These are phyloP conservation scores for Candida nanaspora DNA, from an alignment of 805 yeast species.

Conservation along the genomic window DNA sequence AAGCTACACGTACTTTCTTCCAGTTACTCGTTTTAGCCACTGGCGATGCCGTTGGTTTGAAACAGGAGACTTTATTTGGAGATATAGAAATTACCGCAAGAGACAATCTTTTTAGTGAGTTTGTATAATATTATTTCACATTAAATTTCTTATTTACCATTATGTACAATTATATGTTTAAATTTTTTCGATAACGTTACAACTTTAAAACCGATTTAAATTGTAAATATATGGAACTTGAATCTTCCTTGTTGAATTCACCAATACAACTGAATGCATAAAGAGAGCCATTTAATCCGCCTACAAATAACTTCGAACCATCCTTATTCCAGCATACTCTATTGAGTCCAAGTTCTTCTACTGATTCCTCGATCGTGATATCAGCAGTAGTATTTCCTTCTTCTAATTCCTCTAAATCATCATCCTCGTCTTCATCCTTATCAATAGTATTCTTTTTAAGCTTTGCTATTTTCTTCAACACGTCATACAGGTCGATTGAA, in stretches of 20 bases:
- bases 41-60: conserved; percentile 55
- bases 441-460: background rate
- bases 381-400: conserved; percentile 8
- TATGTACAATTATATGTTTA: background rate
- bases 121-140: conserved; percentile 8
- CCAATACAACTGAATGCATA: conserved; percentile 4
- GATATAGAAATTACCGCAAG: conserved; percentile 39
- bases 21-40: conserved; percentile 80
- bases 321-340: conserved; percentile 3
- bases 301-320: conserved; percentile 9
- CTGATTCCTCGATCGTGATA: background rate
- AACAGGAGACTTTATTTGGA: conserved; percentile 56
- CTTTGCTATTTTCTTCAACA: conserved; percentile 19
- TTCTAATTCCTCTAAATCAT: conserved; percentile 7
- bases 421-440: background rate
- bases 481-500: conserved; percentile 10
- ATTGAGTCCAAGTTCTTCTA: conserved; percentile 2
- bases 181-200: background rate
- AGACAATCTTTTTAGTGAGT: conserved; percentile 8
- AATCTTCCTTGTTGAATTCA: background rate
- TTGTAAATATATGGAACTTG: background rate
- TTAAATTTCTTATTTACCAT: background rate
- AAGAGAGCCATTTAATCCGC: conserved; percentile 19
- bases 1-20: conserved; percentile 71
- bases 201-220: background rate